Conservation (phyloP, 2,329 filamentous ascomycete species). For the Fusarium coffeatum region DNA sequence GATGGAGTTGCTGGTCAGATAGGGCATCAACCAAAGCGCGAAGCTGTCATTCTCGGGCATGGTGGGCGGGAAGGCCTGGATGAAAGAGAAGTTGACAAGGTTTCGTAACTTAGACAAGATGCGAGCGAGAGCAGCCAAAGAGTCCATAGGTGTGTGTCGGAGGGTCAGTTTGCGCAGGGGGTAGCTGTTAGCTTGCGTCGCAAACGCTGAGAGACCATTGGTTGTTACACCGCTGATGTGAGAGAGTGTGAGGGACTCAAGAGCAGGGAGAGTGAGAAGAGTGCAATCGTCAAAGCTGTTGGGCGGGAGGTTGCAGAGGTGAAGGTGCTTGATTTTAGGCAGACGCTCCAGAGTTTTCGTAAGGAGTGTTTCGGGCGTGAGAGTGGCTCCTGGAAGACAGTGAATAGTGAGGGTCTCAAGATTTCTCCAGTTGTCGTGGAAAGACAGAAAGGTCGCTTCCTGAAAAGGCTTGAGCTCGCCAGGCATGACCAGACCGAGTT, state of each 20-base stretch:
- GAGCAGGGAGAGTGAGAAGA: constrained; percentile 65
- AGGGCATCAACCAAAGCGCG: constrained; percentile 71
- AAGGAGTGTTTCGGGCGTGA: constrained; percentile 65
- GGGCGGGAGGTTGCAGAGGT: constrained; percentile 67
- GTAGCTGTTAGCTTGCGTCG: constrained; percentile 60
- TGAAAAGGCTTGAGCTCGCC: constrained; percentile 48
- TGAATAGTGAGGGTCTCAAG: constrained; percentile 69
- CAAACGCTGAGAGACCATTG: constrained; percentile 67
- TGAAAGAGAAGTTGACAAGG: constrained; percentile 64
- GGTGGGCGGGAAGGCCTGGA: constrained; percentile 66
- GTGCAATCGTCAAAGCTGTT: constrained; percentile 68
- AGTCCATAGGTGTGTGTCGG: constrained; percentile 66
- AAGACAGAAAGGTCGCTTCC: constrained; percentile 60
- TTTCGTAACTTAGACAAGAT: constrained; percentile 66
- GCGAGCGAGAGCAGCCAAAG: constrained; percentile 68
- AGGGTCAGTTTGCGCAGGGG: constrained; percentile 64
- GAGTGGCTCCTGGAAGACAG: constrained; percentile 65
- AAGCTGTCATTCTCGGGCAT: constrained; percentile 66
- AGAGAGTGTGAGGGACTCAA: constrained; percentile 66
- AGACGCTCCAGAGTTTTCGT: constrained; percentile 62
- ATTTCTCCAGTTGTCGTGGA: constrained; percentile 66
- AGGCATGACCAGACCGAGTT: constrained; percentile 47
- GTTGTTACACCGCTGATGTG: constrained; percentile 67
- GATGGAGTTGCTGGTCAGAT: constrained; percentile 67
- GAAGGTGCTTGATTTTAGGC: constrained; percentile 67